Evolutionary conservation across 2,329 filamentous ascomycete genomes (phyloP).

Genomic region (Dothistroma septosporum): DNA sequence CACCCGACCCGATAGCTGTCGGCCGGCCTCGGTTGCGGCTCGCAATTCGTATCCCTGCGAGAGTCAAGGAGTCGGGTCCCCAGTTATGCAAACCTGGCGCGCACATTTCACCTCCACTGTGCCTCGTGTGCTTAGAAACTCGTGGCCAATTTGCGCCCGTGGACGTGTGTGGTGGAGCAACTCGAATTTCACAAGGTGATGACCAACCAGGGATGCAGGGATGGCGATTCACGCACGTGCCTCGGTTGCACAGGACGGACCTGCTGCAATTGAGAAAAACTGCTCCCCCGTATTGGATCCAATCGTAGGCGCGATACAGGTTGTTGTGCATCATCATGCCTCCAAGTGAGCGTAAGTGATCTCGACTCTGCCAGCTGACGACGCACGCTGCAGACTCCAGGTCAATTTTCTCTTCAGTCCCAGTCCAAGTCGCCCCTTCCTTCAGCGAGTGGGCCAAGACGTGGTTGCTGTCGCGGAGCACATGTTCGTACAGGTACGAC

Average conservation of each 20-base stretch:
- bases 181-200: neutral
- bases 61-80: neutral
- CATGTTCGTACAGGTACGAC: slow-evolving; percentile 1
- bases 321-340: neutral
- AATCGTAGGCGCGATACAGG: too few species aligned
- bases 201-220: neutral
- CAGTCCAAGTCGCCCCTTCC: neutral
- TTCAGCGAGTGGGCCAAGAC: neutral
- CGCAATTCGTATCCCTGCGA: neutral
- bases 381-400: neutral
- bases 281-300: neutral
- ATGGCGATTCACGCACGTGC: neutral
- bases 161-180: neutral
- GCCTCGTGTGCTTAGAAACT: neutral
- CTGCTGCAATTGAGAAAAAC: too few species aligned
- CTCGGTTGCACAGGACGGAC: too few species aligned
- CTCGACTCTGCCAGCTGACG: neutral
- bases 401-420: neutral
- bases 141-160: neutral
- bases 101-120: too few species aligned
- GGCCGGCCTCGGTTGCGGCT: too few species aligned
- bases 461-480: neutral
- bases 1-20: too few species aligned
- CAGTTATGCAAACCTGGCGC: neutral
- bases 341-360: neutral